phyloP scores from a whole-genome alignment of 441 rosid species.

The Rhodomyrtus psidioides region DNA sequence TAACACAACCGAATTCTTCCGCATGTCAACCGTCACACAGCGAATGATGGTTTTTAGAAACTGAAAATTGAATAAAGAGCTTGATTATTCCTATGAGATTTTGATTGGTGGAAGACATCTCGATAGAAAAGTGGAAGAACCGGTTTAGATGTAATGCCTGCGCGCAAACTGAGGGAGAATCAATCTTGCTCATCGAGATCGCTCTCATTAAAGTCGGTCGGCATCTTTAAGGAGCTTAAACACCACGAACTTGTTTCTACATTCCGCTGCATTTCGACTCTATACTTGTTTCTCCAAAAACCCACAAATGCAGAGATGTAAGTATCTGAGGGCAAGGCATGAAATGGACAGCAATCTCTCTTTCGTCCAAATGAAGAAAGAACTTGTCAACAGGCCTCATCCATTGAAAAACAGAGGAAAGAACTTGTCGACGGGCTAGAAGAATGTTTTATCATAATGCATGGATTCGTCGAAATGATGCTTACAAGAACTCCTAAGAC shows the following conservation, averaged over 20 bases:
- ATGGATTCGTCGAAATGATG: background rate
- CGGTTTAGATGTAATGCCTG: background rate
- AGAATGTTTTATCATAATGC: background rate
- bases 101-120: background rate
- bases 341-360: background rate
- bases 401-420: background rate
- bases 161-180: background rate
- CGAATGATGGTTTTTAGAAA: background rate
- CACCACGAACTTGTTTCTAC: background rate
- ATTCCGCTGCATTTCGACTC: background rate
- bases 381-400: background rate
- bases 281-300: background rate
- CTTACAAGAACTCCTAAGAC: background rate
- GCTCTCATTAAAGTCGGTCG: background rate
- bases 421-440: background rate
- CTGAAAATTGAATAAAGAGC: background rate
- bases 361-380: background rate
- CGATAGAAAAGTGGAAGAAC: background rate
- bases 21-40: background rate
- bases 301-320: background rate
- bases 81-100: background rate
- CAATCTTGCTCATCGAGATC: background rate
- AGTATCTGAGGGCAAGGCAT: background rate
- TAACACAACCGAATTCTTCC: rapidly evolving
- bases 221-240: background rate